Evolutionary conservation across 2,329 filamentous ascomycete genomes (phyloP).

Genomic region (Lecanosticta acicola): DNA sequence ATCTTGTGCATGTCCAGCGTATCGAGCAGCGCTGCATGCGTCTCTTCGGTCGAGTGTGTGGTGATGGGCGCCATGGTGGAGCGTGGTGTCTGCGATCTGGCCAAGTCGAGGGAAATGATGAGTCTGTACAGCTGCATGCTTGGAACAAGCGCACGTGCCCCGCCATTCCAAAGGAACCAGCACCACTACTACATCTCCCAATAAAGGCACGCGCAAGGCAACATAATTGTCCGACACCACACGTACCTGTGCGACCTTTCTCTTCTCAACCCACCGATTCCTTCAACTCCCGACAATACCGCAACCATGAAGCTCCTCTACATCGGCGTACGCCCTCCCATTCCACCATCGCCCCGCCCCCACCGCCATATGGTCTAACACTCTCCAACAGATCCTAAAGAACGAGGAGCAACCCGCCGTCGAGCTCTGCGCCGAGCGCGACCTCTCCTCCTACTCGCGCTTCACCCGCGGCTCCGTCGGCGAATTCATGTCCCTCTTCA

Average conservation of each 20-base stretch:
- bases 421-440: constrained; percentile 71
- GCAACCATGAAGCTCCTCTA: constrained; percentile 78
- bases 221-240: no score
- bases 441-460: constrained; percentile 70
- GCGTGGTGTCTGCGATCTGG: neutral
- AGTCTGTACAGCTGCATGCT: no score
- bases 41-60: constrained; percentile 67
- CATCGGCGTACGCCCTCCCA: constrained; percentile 62
- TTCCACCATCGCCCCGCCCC: constrained; percentile 7
- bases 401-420: constrained; percentile 71
- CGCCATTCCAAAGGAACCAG: neutral
- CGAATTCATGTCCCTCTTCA: constrained; percentile 78
- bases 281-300: constrained; percentile 12
- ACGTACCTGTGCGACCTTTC: no score
- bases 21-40: constrained; percentile 79
- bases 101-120: no score
- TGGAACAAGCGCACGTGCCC: neutral
- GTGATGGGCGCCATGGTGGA: constrained; percentile 54
- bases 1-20: constrained; percentile 83
- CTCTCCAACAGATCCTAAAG: constrained; percentile 62
- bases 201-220: no score
- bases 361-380: constrained; percentile 17
- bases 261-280: no score
- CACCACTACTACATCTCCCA: neutral
- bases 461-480: constrained; percentile 62